Base-by-base conservation (phyloP, 306 rosid genomes). In the Cicer cuneatum region DNA sequence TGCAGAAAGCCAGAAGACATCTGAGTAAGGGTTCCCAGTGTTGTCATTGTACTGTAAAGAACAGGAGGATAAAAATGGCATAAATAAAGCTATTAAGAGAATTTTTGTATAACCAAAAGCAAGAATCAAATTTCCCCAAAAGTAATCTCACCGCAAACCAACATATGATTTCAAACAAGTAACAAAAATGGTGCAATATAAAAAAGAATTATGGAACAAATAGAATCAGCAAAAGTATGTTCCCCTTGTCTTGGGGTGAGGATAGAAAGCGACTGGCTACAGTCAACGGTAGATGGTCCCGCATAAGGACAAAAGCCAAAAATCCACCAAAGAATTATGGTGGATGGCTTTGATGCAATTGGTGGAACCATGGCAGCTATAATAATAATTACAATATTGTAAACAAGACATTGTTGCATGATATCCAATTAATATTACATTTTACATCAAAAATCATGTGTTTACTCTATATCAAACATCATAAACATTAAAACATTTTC, bases 1-100 rank as follows among this genome's bases (percentile, higher is more conserved):
- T 53, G 96, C 89, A 86, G 94, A 91, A 81, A 94, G 96, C 98
- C 98, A 94, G 87, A 90, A 94, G 65, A 87, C 96, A 76, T 94
- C 98, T 18, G 98, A 94, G 86, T 86, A 94, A 19, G 90, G 91
- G 80, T 92, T 94, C 53, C 97, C 97, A 38, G 81, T 92, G 86
- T 94, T 94, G 87, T 94, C 97, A 61, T 94, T 94, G 77, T 94
- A 94, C 98, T 94, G 88, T 63, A 79, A 69, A 74, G 56, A 67
- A 78, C 57, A 78, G 15, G 11, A 66, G 67, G 45, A 81, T 41
- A 81, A 16, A 71, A 78, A 75, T 66, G 41, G 37, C 48, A 68
- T 41, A 14, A 61, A 43, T 33, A 61, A 69, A 74, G 57, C 71
- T 37, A 38, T 56, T 67, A 14, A 65, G 14, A 41, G 15, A 46